A percentile compares a stretch with the other conserved stretches of the same genome.
phyloP scores from a whole-genome alignment of 1,139 yeast species.

The Candida pseudoviswanathii region DNA sequence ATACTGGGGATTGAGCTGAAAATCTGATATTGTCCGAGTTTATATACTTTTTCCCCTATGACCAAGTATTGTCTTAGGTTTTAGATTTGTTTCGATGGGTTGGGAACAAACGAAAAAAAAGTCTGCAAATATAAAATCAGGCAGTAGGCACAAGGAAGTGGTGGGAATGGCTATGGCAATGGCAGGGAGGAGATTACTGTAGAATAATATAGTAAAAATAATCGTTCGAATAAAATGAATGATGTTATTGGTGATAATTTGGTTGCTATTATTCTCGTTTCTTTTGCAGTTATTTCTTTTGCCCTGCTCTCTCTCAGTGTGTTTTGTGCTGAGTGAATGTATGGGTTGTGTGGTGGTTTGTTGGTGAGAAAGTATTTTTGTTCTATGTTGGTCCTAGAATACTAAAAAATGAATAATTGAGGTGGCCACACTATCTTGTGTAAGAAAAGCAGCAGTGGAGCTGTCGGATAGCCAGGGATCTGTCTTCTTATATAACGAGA shows the following conservation, averaged over 20 bases:
- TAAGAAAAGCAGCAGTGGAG: background rate
- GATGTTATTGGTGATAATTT: background rate
- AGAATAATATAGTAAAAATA: background rate
- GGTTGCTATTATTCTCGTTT: conserved; percentile 4
- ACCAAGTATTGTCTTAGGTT: background rate
- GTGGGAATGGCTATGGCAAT: background rate
- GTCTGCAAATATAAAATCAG: background rate
- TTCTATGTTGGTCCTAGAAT: conserved; percentile 2
- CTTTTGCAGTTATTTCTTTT: conserved; percentile 5
- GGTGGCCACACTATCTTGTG: no score
- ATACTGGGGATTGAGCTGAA: no score
- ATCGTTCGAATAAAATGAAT: background rate
- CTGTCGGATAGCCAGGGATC: background rate
- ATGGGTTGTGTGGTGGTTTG: background rate
- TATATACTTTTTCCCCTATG: background rate
- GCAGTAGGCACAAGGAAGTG: background rate
- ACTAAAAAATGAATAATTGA: background rate
- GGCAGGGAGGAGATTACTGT: background rate
- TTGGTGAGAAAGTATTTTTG: background rate
- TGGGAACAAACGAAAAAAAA: background rate
- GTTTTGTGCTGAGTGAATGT: background rate
- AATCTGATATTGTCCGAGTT: background rate
- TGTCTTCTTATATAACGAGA: background rate
- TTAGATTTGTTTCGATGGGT: background rate
- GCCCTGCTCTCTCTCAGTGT: background rate